Evolutionary conservation across 2,329 filamentous ascomycete species (phyloP), one percentile per base, ranked within the genome.

Genomic region (Fusarium nanum): DNA sequence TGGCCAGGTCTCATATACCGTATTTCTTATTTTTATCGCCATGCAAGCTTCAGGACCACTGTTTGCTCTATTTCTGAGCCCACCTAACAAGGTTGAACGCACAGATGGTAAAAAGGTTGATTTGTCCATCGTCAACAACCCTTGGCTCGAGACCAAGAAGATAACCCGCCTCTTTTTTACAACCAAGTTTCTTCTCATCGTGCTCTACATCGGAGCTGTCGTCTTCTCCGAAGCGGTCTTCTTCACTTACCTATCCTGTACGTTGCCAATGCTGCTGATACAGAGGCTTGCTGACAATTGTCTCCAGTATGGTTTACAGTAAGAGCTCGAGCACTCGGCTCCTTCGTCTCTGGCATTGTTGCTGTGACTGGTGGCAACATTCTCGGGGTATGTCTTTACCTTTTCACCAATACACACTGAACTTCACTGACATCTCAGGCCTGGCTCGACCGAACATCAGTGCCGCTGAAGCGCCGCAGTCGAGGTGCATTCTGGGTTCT

Each of bases 181-280:
- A 3, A 87, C 83, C 45, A 85, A 86, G 30, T 92, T 92, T 61
- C 78, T 93, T 2, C 81, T 92, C 1, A 83, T 92, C 2, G 77
- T 93, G 5, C 84, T 90, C 0, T 87, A 91, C 68, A 93, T 93
- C 41, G 89, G 89, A 2, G 89, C 93, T 69, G 89, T 89, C 0
- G 91, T 92, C 0, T 93, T 91, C 74, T 81, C 89, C 0, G 91
- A 93, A 76, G 88, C 91, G 0, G 90, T 93, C 0, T 92, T 90
- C 78, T 92, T 90, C 76, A 93, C 91, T 0, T 93, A 90, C 62
- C 81, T 90, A 10, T 67, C 74, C 2, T 32, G 76, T 76, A 63
- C 71, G 75, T 50, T 7, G 1, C n/a, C 10, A 18, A 12, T 30
- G 11, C 5, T 50, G 16, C n/a, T n/a, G n/a, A n/a, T 14, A 12